Percentiles rank a stretch among this genome's conserved stretches.
Conservation (phyloP, 1,284 basidiomycete species). For the Fistulinella cinereoalba region DNA sequence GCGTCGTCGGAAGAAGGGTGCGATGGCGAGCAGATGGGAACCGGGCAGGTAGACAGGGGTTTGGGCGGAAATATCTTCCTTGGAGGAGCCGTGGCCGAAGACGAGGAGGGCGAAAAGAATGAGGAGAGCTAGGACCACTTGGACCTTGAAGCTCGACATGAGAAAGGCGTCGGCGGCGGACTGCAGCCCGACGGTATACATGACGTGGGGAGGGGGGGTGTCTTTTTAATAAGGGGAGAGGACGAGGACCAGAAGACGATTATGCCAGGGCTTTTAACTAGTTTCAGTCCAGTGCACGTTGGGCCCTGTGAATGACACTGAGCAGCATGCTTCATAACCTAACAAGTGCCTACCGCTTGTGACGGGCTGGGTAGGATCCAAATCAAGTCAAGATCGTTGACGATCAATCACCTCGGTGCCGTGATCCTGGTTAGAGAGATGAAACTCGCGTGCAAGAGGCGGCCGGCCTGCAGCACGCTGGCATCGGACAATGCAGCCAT, state of each 20-base stretch:
- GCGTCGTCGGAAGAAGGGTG: slow-evolving; percentile 63
- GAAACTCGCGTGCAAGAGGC: slow-evolving; percentile 23
- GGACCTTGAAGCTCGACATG: slow-evolving; percentile 51
- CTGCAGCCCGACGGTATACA: slow-evolving; percentile 58
- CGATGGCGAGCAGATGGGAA: slow-evolving; percentile 51
- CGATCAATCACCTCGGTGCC: slow-evolving; percentile 30
- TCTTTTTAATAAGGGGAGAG: slow-evolving; percentile 23
- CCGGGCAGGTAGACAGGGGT: slow-evolving; percentile 55
- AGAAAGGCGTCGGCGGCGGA: slow-evolving; percentile 56
- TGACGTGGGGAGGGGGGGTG: slow-evolving; percentile 20
- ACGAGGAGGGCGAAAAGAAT: slow-evolving; percentile 51
- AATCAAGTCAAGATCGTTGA: slow-evolving; percentile 20
- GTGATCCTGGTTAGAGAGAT: slow-evolving; percentile 14
- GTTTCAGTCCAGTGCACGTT: slow-evolving; percentile 21
- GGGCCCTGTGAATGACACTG: slow-evolving; percentile 27
- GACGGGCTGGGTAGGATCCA: slow-evolving; percentile 8
- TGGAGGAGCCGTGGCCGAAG: slow-evolving; percentile 39
- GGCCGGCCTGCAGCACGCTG: slow-evolving; percentile 10
- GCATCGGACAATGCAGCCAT: slow-evolving; percentile 9
- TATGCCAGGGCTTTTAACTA: slow-evolving; percentile 27
- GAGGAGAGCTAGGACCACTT: slow-evolving; percentile 54
- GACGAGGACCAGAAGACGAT: slow-evolving; percentile 14
- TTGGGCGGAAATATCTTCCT: slow-evolving; percentile 40
- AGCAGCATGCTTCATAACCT: slow-evolving; percentile 22
- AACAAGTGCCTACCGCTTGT: slow-evolving; percentile 22